These are phyloP conservation scores for Oryza nivara DNA, from an alignment of 176 grass and related monocot genomes.

Conservation along the genomic window DNA sequence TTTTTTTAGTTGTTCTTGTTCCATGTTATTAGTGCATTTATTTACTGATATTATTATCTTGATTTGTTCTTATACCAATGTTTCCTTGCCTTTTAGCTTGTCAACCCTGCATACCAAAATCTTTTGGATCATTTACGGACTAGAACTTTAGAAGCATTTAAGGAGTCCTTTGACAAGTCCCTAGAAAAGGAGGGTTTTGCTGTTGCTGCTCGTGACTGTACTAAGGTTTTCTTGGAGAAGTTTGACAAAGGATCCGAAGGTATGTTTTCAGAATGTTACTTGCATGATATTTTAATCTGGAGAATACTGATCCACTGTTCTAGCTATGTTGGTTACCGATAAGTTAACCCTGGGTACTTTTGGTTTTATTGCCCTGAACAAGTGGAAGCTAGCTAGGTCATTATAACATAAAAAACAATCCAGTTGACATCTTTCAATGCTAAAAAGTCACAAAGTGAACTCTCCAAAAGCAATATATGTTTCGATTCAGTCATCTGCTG, in stretches of 20 bases:
- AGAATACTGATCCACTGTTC: neutral
- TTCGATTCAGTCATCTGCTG: neutral
- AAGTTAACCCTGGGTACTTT: neutral
- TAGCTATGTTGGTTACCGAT: constrained; percentile 7
- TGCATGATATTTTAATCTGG: constrained; percentile 5
- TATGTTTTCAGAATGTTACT: constrained; percentile 46
- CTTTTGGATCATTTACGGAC: constrained; percentile 82
- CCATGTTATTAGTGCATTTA: constrained; percentile 18
- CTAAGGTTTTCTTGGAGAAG: constrained; percentile 64
- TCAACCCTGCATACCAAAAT: constrained; percentile 88
- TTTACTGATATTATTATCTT: constrained; percentile 31
- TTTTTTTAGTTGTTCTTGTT: constrained; percentile 5
- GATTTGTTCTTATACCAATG: constrained; percentile 28
- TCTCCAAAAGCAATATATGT: neutral
- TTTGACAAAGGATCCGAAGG: constrained; percentile 93
- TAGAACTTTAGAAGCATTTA: constrained; percentile 80
- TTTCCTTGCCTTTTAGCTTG: constrained; percentile 57
- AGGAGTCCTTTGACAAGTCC: constrained; percentile 78
- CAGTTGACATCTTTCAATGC: neutral
- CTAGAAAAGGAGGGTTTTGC: constrained; percentile 84
- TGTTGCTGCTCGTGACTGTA: constrained; percentile 61
- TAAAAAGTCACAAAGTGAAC: neutral
- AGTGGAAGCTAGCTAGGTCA: neutral
- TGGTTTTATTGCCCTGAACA: constrained; percentile 16
- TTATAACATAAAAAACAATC: constrained; percentile 5